These are phyloP conservation scores for Linaria vulgaris DNA, from an alignment of 257 asterid genomes.

Conservation along the genomic window DNA sequence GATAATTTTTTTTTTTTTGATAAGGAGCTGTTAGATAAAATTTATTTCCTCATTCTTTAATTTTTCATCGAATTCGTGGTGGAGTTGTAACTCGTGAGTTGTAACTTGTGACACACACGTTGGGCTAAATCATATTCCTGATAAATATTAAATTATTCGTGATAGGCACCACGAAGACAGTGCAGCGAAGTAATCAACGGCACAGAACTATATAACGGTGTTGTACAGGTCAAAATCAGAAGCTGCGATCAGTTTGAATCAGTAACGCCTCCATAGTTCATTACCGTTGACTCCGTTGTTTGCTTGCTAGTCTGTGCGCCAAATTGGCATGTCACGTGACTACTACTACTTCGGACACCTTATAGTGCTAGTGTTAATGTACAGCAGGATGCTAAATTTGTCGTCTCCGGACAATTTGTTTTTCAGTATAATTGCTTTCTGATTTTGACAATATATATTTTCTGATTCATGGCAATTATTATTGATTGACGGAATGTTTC, in stretches of 20 bases:
- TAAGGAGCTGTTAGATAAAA: background rate
- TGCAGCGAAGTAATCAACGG: conserved; percentile 55
- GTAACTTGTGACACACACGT: conserved; percentile 28
- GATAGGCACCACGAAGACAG: conserved; percentile 73
- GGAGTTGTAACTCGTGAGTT: too few species aligned
- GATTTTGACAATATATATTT: too few species aligned
- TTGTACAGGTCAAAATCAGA: conserved; percentile 45
- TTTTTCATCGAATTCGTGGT: background rate
- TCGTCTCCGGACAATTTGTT: too few species aligned
- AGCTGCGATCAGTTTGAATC: conserved; percentile 62
- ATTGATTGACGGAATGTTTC: too few species aligned
- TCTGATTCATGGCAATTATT: too few species aligned
- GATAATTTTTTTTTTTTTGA: too few species aligned
- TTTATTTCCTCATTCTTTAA: background rate
- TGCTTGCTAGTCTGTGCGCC: too few species aligned
- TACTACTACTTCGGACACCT: too few species aligned
- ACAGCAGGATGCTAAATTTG: too few species aligned
- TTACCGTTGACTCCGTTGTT: background rate
- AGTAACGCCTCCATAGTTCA: conserved; percentile 39
- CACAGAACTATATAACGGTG: conserved; percentile 24
- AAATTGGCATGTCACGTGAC: too few species aligned
- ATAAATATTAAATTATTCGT: background rate
- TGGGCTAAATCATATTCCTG: conserved; percentile 3
- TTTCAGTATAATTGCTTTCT: too few species aligned
- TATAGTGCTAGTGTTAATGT: too few species aligned